phyloP scores from a whole-genome alignment of 352 stramenopile species.

The Achlya hypogyna region DNA sequence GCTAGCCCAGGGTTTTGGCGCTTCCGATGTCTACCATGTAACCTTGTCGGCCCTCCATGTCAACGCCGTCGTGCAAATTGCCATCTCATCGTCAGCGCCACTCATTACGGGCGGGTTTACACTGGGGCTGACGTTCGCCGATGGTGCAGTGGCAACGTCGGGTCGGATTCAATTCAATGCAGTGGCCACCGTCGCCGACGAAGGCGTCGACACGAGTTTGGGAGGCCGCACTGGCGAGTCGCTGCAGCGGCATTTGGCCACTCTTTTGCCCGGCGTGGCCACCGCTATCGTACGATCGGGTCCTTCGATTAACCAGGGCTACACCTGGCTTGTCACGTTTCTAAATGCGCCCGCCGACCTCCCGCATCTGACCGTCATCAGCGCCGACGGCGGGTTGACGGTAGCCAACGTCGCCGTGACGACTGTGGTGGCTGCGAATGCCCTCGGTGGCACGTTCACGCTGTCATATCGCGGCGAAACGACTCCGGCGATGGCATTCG shows the following conservation, averaged over 20 bases:
- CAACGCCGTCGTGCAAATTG: conserved; percentile 27
- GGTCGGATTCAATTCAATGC: conserved; percentile 27
- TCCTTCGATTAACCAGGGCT: neutral
- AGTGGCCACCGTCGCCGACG: conserved; percentile 28
- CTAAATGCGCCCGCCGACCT: conserved; percentile 23
- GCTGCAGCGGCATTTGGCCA: conserved; percentile 24
- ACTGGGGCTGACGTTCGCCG: conserved; percentile 24
- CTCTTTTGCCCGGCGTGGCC: neutral
- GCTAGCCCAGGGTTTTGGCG: conserved; percentile 24
- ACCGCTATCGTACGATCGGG: conserved; percentile 3
- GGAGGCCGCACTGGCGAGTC: conserved; percentile 28
- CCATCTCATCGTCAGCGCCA: neutral
- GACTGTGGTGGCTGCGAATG: conserved; percentile 16
- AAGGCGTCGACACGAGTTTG: conserved; percentile 22
- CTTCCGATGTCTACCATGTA: conserved; percentile 25
- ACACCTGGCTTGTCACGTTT: conserved; percentile 29
- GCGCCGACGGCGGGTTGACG: neutral
- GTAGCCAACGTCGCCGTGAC: conserved; percentile 14
- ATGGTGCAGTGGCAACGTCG: neutral
- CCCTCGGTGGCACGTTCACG: conserved; percentile 22
- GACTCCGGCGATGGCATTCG: neutral
- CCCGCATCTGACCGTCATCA: conserved; percentile 21
- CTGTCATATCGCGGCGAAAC: conserved; percentile 17
- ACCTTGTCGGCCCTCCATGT: conserved; percentile 21
- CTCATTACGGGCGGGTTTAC: conserved; percentile 23